These are phyloP conservation scores for Fomes fomentarius DNA, from an alignment of 1,284 basidiomycete species.

Conservation along the genomic window DNA sequence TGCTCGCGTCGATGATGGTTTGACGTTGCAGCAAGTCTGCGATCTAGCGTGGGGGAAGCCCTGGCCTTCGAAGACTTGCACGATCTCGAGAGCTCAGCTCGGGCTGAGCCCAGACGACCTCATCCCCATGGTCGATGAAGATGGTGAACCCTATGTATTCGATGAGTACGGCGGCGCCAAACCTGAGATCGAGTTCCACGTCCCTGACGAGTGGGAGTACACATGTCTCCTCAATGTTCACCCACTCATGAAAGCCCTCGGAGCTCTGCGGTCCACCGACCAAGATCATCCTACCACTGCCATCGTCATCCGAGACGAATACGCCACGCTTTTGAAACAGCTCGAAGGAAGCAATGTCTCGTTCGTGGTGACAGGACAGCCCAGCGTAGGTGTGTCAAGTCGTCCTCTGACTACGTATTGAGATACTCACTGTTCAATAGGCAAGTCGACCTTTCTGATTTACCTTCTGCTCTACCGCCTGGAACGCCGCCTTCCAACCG, in stretches of 20 bases:
- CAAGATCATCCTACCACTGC: not conserved
- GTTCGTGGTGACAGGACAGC: not conserved
- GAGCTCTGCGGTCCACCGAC: too few species aligned
- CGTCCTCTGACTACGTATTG: not conserved
- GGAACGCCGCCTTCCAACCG: not conserved
- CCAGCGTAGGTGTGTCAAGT: not conserved
- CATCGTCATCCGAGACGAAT: not conserved
- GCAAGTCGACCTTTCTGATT: not conserved
- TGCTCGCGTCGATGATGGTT: too few species aligned
- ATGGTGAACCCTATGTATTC: too few species aligned
- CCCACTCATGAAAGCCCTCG: not conserved
- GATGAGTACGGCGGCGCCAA: too few species aligned
- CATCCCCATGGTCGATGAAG: too few species aligned
- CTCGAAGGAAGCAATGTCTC: not conserved
- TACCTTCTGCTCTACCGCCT: not conserved
- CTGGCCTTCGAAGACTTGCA: not conserved
- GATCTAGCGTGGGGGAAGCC: not conserved
- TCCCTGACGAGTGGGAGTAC: not conserved
- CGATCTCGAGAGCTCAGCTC: not conserved
- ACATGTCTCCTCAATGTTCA: not conserved
- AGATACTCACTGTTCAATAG: not conserved
- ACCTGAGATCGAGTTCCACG: too few species aligned
- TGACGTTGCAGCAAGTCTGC: too few species aligned
- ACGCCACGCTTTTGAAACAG: not conserved
- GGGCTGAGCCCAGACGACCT: too few species aligned